Evolutionary conservation across 768 basidiomycete genomes (phyloP).

Genomic region (Russula sp.): DNA sequence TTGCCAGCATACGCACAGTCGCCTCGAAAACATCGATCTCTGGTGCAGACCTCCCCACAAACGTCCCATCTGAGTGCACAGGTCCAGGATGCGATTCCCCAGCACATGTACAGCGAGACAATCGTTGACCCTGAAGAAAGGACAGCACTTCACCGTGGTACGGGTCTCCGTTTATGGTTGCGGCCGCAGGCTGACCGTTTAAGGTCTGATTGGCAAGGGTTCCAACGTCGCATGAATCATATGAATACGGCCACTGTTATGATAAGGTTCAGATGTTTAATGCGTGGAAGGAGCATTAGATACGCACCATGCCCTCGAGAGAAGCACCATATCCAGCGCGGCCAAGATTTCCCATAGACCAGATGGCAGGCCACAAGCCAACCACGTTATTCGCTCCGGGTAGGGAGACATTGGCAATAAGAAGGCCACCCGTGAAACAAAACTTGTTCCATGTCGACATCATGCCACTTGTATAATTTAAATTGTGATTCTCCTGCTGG

Average conservation of each 20-base stretch:
- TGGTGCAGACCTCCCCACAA: conserved; percentile 57
- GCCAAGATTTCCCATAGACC: conserved; percentile 79
- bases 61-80: conserved; percentile 44
- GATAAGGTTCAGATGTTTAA: conserved; percentile 1
- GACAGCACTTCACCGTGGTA: conserved; percentile 51
- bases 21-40: conserved; percentile 71
- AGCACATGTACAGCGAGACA: conserved; percentile 29
- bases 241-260: conserved; percentile 72
- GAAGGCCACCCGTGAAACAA: conserved; percentile 84
- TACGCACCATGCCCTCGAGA: conserved; percentile 68
- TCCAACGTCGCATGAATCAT: conserved; percentile 89
- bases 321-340: conserved; percentile 85
- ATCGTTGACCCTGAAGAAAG: conserved; percentile 72
- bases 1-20: conserved; percentile 20
- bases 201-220: conserved; percentile 78
- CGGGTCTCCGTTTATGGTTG: conserved; percentile 54
- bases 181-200: conserved; percentile 54
- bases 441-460: conserved; percentile 67
- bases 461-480: conserved; percentile 41
- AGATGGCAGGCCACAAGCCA: conserved; percentile 72
- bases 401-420: conserved; percentile 60
- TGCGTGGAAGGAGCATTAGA: not conserved
- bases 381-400: conserved; percentile 58
- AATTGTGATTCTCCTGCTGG: conserved; percentile 54
- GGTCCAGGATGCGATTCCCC: conserved; percentile 48